Conservation (phyloP, 2,329 filamentous ascomycete species). For the Zymoseptoria brevis region DNA sequence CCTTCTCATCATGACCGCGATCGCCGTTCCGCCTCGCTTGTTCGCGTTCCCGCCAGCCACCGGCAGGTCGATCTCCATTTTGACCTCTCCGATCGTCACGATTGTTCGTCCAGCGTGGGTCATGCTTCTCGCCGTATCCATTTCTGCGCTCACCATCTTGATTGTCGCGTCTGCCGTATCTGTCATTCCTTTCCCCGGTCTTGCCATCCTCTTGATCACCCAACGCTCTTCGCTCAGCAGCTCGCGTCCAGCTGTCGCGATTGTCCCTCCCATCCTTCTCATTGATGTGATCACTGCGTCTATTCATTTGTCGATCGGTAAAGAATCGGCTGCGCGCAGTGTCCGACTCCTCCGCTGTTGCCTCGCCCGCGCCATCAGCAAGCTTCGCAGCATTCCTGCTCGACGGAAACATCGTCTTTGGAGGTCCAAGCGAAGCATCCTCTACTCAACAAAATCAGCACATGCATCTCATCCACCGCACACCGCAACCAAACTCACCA, state of each 20-base stretch:
- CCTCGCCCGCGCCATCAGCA: constrained; percentile 24
- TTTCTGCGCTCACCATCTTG: constrained; percentile 53
- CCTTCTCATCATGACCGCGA: constrained; percentile 59
- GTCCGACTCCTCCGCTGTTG: constrained; percentile 33
- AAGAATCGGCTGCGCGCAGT: constrained; percentile 33
- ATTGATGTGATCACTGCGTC: constrained; percentile 30
- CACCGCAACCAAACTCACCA: constrained; percentile 18
- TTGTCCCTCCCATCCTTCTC: constrained; percentile 42
- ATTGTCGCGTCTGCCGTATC: constrained; percentile 34
- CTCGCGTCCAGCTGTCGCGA: constrained; percentile 64
- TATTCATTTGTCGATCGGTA: constrained; percentile 36
- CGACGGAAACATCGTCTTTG: constrained; percentile 74
- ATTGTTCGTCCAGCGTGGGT: constrained; percentile 50
- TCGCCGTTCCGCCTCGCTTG: constrained; percentile 35
- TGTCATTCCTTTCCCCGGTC: constrained; percentile 48
- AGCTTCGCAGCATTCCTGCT: constrained; percentile 48
- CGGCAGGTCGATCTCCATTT: constrained; percentile 35
- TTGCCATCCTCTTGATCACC: constrained; percentile 55
- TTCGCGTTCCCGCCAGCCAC: constrained; percentile 52
- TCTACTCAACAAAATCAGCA: constrained; percentile 43
- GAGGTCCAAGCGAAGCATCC: constrained; percentile 78
- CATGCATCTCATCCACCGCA: background rate
- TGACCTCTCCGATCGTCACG: constrained; percentile 29
- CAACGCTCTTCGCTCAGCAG: constrained; percentile 53
- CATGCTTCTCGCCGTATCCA: constrained; percentile 60